Percentiles rank a stretch among this genome's conserved stretches.
Conservation (phyloP, 805 yeast species). For the Yamadazyma ubonensis region DNA sequence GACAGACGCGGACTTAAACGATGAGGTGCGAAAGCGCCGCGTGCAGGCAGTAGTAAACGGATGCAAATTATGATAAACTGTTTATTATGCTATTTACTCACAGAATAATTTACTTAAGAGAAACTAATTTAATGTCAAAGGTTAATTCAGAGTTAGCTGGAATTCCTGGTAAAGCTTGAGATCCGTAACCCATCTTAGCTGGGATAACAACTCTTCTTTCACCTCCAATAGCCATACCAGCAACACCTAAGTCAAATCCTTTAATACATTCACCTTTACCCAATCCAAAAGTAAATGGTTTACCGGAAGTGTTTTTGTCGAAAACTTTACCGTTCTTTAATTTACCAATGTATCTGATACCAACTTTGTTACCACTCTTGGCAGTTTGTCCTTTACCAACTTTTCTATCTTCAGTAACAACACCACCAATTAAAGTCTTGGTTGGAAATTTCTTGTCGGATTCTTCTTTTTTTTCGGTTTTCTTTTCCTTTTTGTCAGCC, state of each 20-base stretch:
- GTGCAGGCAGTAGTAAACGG: neutral
- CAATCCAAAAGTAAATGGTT: conserved; percentile 86
- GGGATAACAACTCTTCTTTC: conserved; percentile 98
- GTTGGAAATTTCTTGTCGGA: conserved; percentile 53
- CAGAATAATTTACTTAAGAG: conserved; percentile 62
- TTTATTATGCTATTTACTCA: too few relatives aligned
- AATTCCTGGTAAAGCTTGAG: conserved; percentile 90
- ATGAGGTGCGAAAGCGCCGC: conserved; percentile 7
- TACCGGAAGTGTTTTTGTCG: conserved; percentile 96
- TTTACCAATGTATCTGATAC: conserved; percentile 97
- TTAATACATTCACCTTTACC: conserved; percentile 98
- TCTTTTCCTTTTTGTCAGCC: conserved; percentile 26
- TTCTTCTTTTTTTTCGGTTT: conserved; percentile 25
- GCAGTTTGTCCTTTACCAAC: conserved; percentile 86
- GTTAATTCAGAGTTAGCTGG: conserved; percentile 97
- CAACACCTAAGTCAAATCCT: conserved; percentile 98
- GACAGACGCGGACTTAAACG: conserved; percentile 8
- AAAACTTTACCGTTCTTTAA: conserved; percentile 94
- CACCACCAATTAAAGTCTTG: conserved; percentile 89
- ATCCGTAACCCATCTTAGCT: conserved; percentile 95
- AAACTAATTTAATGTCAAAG: conserved; percentile 91
- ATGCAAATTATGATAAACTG: too few relatives aligned
- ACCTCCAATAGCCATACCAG: conserved; percentile 98
- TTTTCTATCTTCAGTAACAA: conserved; percentile 88
- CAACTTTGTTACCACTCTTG: conserved; percentile 85